Percentiles rank a stretch among this genome's conserved stretches.
Conservation (phyloP, 2,329 filamentous ascomycete genomes). For the Fusarium tanahbumbuense region DNA sequence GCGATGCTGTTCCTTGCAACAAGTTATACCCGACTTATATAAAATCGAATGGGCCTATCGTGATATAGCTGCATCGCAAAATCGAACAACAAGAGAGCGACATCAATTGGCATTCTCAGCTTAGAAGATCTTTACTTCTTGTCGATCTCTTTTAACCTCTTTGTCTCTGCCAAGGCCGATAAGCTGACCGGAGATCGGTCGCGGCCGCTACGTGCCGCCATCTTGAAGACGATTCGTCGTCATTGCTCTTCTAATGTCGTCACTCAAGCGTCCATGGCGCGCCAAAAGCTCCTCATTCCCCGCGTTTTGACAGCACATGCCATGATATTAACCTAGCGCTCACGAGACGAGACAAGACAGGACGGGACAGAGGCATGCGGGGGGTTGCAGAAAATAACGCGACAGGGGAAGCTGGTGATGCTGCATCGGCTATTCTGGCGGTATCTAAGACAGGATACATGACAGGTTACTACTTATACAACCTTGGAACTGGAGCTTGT, state of each 20-base stretch:
- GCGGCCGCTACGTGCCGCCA: not conserved
- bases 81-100: not conserved
- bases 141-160: slow-evolving; percentile 1
- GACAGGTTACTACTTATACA: slow-evolving; percentile 23
- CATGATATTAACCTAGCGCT: slow-evolving; percentile 17
- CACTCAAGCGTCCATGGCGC: slow-evolving; percentile 30
- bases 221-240: slow-evolving; percentile 19
- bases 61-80: not conserved
- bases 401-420: not conserved
- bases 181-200: slow-evolving; percentile 27
- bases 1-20: not conserved
- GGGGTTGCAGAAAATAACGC: slow-evolving; percentile 14
- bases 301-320: slow-evolving; percentile 33
- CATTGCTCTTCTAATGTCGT: slow-evolving; percentile 32
- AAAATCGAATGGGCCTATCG: not conserved
- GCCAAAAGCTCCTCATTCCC: slow-evolving; percentile 24
- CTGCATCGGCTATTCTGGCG: slow-evolving; percentile 17
- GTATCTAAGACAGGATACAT: not conserved
- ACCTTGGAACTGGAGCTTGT: slow-evolving; percentile 6
- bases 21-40: not conserved
- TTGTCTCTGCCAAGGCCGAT: slow-evolving; percentile 18
- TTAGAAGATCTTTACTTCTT: slow-evolving; percentile 12
- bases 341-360: slow-evolving; percentile 13
- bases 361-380: not conserved
- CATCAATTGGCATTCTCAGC: slow-evolving; percentile 19